These are phyloP conservation scores for Kodamaea jinghongensis DNA, from an alignment of 805 yeast species.

Conservation along the genomic window DNA sequence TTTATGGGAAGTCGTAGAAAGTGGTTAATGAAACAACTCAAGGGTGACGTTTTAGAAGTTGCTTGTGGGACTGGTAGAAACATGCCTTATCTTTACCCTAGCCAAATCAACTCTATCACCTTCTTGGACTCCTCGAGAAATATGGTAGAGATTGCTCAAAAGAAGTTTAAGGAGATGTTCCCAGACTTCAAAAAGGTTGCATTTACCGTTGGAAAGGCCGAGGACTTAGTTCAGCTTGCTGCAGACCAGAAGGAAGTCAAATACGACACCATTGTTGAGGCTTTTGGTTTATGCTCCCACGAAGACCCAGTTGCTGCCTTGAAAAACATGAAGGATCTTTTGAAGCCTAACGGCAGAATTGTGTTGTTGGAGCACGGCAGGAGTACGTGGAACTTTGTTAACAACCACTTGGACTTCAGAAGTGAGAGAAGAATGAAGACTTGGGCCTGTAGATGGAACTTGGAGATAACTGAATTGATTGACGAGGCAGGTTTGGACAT, in stretches of 20 bases:
- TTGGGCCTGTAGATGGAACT: slow-evolving; percentile 98
- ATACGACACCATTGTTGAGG: slow-evolving; percentile 90
- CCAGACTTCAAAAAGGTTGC: slow-evolving; percentile 73
- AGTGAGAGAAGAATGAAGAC: slow-evolving; percentile 79
- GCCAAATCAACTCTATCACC: slow-evolving; percentile 66
- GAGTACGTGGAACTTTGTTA: slow-evolving; percentile 74
- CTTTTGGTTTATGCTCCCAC: slow-evolving; percentile 95
- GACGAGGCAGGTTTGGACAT: slow-evolving; percentile 82
- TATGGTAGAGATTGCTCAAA: slow-evolving; percentile 79
- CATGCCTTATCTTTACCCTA: slow-evolving; percentile 65
- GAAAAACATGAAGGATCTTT: slow-evolving; percentile 63
- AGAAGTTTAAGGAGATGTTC: slow-evolving; percentile 65
- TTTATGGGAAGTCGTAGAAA: slow-evolving; percentile 64
- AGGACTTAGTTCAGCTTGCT: slow-evolving; percentile 65
- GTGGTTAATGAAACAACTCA: slow-evolving; percentile 72
- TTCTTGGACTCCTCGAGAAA: slow-evolving; percentile 79
- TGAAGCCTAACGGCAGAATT: slow-evolving; percentile 89
- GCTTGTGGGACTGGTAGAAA: slow-evolving; percentile 97
- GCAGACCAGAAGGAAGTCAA: slow-evolving; percentile 40
- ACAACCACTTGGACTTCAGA: slow-evolving; percentile 74
- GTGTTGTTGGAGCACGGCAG: slow-evolving; percentile 91
- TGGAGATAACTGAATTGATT: slow-evolving; percentile 85
- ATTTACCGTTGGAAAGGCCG: slow-evolving; percentile 88
- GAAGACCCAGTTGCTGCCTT: slow-evolving; percentile 86
- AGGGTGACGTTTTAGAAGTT: slow-evolving; percentile 91